Evolutionary conservation across 2,329 filamentous ascomycete species (phyloP).

Genomic region (Zymoseptoria crescenta): DNA sequence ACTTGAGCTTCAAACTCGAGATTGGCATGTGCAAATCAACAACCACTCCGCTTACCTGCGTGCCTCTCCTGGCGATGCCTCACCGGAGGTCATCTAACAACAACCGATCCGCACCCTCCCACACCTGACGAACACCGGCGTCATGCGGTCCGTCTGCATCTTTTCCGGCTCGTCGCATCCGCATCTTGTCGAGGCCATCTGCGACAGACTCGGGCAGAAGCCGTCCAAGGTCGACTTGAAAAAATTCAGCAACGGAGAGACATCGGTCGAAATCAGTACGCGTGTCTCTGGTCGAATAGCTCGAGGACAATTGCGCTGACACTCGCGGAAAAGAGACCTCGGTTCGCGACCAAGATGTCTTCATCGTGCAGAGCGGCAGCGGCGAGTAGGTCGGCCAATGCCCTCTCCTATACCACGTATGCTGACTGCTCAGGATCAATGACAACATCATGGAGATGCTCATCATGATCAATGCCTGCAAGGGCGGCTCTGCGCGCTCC

Average conservation of each 20-base stretch:
- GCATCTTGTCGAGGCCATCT: conserved; percentile 55
- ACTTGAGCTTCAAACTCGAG: neutral
- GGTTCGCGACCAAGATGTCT: conserved; percentile 96
- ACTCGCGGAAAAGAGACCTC: conserved; percentile 41
- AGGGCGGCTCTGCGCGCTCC: conserved; percentile 92
- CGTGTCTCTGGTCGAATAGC: conserved; percentile 1
- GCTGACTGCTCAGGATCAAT: conserved; percentile 59
- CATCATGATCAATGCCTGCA: conserved; percentile 98
- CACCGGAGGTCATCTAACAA: conserved; percentile 16
- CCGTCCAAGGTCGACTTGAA: conserved; percentile 53
- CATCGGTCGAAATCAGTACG: conserved; percentile 57
- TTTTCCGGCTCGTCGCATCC: conserved; percentile 62
- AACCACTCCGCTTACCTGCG: conserved; percentile 4
- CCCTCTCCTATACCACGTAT: neutral
- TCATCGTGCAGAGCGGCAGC: conserved; percentile 96
- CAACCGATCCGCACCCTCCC: neutral
- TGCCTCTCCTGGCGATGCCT: conserved; percentile 14
- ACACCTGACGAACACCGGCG: neutral
- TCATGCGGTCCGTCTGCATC: conserved; percentile 56
- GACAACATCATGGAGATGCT: conserved; percentile 98
- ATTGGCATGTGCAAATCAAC: conserved; percentile 9
- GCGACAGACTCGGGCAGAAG: conserved; percentile 55
- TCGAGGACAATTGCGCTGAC: conserved; percentile 23
- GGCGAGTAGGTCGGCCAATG: conserved; percentile 46
- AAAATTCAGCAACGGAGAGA: conserved; percentile 65